Evolutionary conservation across 164 flowering plant genomes (phyloP), one percentile per base, ranked within the genome.

Genomic region (Hamamelis virginiana): DNA sequence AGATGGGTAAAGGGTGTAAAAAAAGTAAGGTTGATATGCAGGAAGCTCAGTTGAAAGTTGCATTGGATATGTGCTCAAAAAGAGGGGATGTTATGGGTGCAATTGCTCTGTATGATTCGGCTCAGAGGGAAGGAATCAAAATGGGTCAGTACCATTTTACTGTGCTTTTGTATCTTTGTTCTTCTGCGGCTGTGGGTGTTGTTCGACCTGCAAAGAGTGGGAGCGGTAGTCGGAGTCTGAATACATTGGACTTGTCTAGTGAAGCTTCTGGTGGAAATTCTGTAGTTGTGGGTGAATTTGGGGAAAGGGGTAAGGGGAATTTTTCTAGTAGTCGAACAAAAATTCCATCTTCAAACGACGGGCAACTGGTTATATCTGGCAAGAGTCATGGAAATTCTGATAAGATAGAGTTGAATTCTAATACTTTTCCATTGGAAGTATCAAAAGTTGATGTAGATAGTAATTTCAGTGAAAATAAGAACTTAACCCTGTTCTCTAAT

Each of bases 101-200:
- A 59, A 81, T 92, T 76, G 61, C 73, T 43, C 75, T 84, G 18
- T 89, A 84, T 82, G 96, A 90, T 64, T 75, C 66, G 67, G 96
- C 94, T 46, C 64, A 50, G 65, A 85, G 65, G 58, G 83, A 92
- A 55, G 94, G 90, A 8, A 77, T 84, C 15, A 69, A 74, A 62
- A 22, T 92, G 71, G 85, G 66, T 60, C 93, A 86, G 80, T 89
- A 92, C 62, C 93, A 89, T 65, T 92, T 86, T 77, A 79, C 85
- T 66, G 94, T 92, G 45, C 77, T 92, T 59, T 65, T 92, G 60
- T 90, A 92, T 78, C 88, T 92, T 41, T 92, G 94, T 77, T 84
- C 98, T 47, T 90, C 94, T 64, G 98, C 98, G 0, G 92, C 98
- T 68, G 59, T 78, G 21, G 98, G 98, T 65, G 78, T 90, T 68